Evolutionary conservation across 2,329 filamentous ascomycete genomes (phyloP), one percentile per base, ranked within the genome.

Genomic region (Ophioceras dolichostomum): DNA sequence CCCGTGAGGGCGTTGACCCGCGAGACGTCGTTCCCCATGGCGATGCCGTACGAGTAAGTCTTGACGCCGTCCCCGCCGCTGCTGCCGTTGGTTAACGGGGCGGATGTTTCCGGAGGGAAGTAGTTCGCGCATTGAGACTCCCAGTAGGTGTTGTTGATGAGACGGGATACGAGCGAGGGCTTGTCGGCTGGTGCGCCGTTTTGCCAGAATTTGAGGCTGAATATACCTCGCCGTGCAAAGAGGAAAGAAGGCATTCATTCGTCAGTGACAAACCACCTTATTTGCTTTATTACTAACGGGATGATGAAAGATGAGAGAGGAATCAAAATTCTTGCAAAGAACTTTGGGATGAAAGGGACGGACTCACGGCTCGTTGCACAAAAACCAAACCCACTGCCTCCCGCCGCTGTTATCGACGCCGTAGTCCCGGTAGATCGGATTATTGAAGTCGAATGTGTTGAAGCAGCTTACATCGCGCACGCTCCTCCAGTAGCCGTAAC

Each of bases 361-460:
- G 7, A 39, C 43, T 30, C 10, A 43, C 38, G 60, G 59, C 41
- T 62, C 57, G 50, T 74, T 73, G 57, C 71, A 75, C 5, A 65
- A 56, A 51, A 75, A 61, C 69, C 68, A 75, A 12, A 58, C 53
- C 68, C 68, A 75, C 44, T 73, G 69, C 3, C 69, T 57, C 50
- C 70, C 61, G 24, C 57, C 45, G 1, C 43, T 42, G 47, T 73
- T 74, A 45, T 42, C 40, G 1, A 52, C 47, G 3, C 49, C 43
- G 22, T 58, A 36, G 36, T 64, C 60, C 36, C 52, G 51, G 51
- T 57, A 62, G 37, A 57, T 46, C 14, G 55, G 50, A 47, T 66
- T 62, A 20, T 56, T 57, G 3, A 50, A 56, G 48, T 75, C 68
- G 54, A 65, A 46, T 37, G 61, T 43, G 50, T 61, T 43, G 53